A percentile compares a stretch with the other conserved stretches of the same genome.
Evolutionary conservation across 2,329 filamentous ascomycete genomes (phyloP).

Genomic region (Hortaea werneckii): DNA sequence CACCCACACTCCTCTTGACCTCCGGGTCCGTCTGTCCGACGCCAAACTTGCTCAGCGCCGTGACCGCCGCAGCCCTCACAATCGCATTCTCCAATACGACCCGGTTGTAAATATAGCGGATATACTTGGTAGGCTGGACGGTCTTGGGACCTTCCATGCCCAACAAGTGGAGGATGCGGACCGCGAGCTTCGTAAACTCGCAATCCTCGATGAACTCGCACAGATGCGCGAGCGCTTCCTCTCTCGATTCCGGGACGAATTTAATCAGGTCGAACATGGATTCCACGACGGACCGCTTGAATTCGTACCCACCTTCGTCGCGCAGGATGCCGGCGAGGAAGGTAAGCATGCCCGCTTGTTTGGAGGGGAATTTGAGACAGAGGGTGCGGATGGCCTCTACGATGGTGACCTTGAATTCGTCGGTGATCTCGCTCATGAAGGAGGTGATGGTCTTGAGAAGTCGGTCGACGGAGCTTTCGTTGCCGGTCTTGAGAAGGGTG

Average conservation of each 20-base stretch:
- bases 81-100: slow-evolving; percentile 96
- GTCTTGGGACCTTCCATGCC: slow-evolving; percentile 93
- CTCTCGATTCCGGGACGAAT: slow-evolving; percentile 81
- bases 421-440: slow-evolving; percentile 98
- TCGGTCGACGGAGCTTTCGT: slow-evolving; percentile 91
- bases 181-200: slow-evolving; percentile 95
- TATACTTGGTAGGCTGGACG: slow-evolving; percentile 93
- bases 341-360: slow-evolving; percentile 93
- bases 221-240: slow-evolving; percentile 79
- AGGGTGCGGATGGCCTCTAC: slow-evolving; percentile 95
- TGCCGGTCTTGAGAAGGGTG: slow-evolving; percentile 93
- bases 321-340: slow-evolving; percentile 95
- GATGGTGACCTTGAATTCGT: slow-evolving; percentile 99
- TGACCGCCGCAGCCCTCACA: slow-evolving; percentile 88
- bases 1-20: slow-evolving; percentile 89
- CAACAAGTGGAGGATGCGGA: slow-evolving; percentile 87
- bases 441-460: slow-evolving; percentile 97
- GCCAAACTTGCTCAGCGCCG: slow-evolving; percentile 91
- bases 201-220: slow-evolving; percentile 99
- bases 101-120: slow-evolving; percentile 98
- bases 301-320: slow-evolving; percentile 95
- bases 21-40: slow-evolving; percentile 93
- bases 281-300: slow-evolving; percentile 94
- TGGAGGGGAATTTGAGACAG: slow-evolving; percentile 94
- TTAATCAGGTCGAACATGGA: slow-evolving; percentile 99